These are phyloP conservation scores for Quercus suber DNA, from an alignment of 306 rosid genomes.

Conservation along the genomic window DNA sequence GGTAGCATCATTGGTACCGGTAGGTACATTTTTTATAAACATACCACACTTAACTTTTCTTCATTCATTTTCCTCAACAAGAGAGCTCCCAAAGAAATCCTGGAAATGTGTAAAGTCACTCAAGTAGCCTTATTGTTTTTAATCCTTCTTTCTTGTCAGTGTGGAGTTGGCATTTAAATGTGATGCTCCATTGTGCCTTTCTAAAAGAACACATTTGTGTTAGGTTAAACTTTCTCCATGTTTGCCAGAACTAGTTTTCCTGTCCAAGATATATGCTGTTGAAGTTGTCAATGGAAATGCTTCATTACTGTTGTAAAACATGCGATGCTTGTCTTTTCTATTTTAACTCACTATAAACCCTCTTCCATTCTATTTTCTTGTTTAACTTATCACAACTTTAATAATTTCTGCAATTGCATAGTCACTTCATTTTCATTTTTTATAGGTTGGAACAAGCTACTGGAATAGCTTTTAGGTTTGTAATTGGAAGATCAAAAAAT, in stretches of 20 bases:
- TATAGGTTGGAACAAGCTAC: slow-evolving; percentile 41
- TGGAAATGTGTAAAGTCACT: no score
- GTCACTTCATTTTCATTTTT: neutral
- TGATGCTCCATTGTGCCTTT: neutral
- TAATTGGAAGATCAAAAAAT: slow-evolving; percentile 31
- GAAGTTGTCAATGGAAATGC: neutral
- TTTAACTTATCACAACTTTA: neutral
- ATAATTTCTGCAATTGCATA: neutral
- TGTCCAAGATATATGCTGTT: neutral
- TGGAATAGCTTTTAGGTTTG: slow-evolving; percentile 41
- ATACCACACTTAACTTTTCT: no score
- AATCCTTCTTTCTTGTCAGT: no score
- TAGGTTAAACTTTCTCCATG: neutral
- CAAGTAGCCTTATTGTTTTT: no score
- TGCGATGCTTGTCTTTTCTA: neutral
- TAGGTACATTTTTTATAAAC: no score
- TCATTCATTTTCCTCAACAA: no score
- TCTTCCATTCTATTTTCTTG: neutral
- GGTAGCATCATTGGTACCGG: no score
- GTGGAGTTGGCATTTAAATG: no score
- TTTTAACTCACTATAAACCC: neutral
- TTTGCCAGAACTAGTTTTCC: neutral
- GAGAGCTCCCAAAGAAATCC: no score
- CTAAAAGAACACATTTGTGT: neutral
- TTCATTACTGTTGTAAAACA: neutral